phyloP scores from a whole-genome alignment of 1,284 basidiomycete genomes.

The Rhodofomes roseus region DNA sequence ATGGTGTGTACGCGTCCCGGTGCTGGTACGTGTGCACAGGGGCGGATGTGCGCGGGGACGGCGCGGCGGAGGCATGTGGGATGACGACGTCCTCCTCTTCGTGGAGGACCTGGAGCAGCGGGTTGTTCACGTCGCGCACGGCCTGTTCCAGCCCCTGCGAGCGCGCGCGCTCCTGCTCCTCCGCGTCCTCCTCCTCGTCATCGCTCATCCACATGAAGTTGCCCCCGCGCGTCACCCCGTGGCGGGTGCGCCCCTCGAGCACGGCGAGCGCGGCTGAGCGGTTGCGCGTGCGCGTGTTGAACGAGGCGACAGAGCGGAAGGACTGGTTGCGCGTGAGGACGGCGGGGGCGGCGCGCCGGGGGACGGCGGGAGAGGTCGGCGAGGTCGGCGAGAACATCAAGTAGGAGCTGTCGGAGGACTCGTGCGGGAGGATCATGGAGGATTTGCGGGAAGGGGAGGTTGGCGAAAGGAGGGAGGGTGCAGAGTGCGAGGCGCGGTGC shows the following conservation, averaged over 20 bases:
- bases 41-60: not conserved
- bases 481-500: conserved; percentile 21
- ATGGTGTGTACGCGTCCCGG: too few species aligned
- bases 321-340: conserved; percentile 19
- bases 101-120: conserved; percentile 22
- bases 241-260: conserved; percentile 49
- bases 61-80: conserved; percentile 7
- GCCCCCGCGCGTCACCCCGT: conserved; percentile 21
- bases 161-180: conserved; percentile 6
- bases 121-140: conserved; percentile 16
- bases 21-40: not conserved
- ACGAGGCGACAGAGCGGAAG: conserved; percentile 24
- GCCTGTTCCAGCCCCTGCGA: conserved; percentile 12
- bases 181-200: conserved; percentile 47
- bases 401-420: conserved; percentile 12
- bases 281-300: conserved; percentile 30
- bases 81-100: conserved; percentile 32
- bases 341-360: not conserved
- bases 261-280: conserved; percentile 54
- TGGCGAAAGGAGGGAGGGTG: conserved; percentile 36
- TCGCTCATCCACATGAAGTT: conserved; percentile 69
- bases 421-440: conserved; percentile 6
- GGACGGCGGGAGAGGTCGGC: conserved; percentile 11
- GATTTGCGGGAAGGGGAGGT: conserved; percentile 16
- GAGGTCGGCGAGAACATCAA: not conserved